Conservation (phyloP, 805 yeast species). For the Grigorovia humatica region DNA sequence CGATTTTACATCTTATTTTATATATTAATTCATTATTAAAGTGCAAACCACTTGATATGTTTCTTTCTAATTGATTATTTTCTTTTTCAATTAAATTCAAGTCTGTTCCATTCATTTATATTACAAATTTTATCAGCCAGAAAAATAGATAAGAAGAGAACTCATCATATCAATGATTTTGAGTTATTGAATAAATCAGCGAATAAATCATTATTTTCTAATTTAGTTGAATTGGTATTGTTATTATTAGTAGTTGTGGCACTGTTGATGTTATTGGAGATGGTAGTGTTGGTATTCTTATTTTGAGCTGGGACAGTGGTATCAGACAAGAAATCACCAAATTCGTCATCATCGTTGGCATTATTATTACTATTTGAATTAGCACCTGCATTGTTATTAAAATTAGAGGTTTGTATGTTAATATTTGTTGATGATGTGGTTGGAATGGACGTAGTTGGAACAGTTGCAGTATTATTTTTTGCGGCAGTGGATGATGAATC, state of each 20-base stretch:
- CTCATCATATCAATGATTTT: conserved; percentile 21
- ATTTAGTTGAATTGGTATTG: conserved; percentile 3
- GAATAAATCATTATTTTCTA: conserved; percentile 18
- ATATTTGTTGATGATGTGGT: neutral
- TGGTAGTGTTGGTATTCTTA: neutral
- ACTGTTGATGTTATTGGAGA: neutral
- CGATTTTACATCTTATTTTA: no score
- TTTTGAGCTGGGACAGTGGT: conserved; percentile 5
- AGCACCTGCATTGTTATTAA: neutral
- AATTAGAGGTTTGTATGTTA: neutral
- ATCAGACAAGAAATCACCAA: conserved; percentile 31
- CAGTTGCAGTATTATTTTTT: neutral
- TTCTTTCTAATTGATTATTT: no score
- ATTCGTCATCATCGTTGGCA: conserved; percentile 28
- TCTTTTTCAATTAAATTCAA: no score
- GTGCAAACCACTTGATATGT: no score
- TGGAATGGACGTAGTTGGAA: neutral
- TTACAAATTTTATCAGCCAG: no score
- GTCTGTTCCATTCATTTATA: no score
- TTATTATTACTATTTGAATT: conserved; percentile 3
- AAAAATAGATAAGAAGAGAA: no score
- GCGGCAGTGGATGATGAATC: conserved; percentile 5
- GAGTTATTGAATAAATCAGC: conserved; percentile 25
- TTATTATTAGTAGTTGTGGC: conserved; percentile 6
- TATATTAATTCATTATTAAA: no score